These are phyloP conservation scores for Tuber umbilicatum DNA, from an alignment of 495 filamentous ascomycete genomes.

Conservation along the genomic window DNA sequence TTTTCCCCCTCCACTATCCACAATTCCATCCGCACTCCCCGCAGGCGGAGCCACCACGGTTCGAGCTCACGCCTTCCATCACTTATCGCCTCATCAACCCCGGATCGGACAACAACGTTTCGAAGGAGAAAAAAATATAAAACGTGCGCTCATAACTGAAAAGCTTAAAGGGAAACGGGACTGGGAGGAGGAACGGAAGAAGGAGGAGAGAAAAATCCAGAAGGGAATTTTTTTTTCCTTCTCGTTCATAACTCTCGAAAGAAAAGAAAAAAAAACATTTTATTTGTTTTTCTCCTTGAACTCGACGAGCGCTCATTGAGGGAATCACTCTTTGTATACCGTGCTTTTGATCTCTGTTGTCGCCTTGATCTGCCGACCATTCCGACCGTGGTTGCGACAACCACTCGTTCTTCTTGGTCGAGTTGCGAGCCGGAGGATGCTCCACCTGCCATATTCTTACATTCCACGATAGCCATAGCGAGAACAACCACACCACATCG, in stretches of 20 bases:
- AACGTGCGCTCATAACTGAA: neutral
- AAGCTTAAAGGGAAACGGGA: neutral
- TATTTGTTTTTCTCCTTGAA: conserved; percentile 7
- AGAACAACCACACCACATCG: neutral
- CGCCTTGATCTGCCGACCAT: conserved; percentile 12
- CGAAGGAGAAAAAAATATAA: neutral
- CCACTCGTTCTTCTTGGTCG: conserved; percentile 24
- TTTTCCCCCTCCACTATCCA: conserved; percentile 1
- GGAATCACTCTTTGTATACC: conserved; percentile 28
- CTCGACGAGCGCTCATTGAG: conserved; percentile 18
- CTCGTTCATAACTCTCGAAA: conserved; percentile 1
- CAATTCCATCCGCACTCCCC: neutral
- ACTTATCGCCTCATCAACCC: neutral
- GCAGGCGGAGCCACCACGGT: conserved; percentile 2
- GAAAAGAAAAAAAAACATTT: neutral
- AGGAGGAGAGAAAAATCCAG: neutral
- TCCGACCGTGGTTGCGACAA: conserved; percentile 27
- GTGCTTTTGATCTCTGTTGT: conserved; percentile 23
- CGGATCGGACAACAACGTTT: neutral
- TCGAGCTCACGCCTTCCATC: conserved; percentile 3
- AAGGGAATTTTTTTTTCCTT: neutral
- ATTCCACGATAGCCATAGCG: conserved; percentile 31
- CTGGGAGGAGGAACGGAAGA: neutral
- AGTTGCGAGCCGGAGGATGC: conserved; percentile 34
- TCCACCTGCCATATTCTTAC: conserved; percentile 28